Conservation (phyloP, 495 filamentous ascomycete genomes). For the Penicillium steckii region DNA sequence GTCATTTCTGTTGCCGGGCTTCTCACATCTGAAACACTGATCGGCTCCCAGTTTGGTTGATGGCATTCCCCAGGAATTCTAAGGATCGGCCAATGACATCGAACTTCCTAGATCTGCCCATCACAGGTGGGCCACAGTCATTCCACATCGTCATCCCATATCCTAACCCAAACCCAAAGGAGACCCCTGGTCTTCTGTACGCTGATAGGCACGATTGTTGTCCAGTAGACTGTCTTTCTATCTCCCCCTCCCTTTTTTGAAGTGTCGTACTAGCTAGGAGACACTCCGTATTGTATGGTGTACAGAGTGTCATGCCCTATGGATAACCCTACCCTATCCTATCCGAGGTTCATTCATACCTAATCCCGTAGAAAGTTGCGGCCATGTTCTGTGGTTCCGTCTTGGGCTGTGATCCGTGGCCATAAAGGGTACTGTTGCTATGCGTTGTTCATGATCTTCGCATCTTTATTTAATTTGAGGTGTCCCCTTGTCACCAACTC, state of each 20-base stretch:
- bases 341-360: constrained; percentile 1
- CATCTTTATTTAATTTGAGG: constrained; percentile 9
- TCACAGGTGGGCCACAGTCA: constrained; percentile 14
- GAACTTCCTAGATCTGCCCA: constrained; percentile 17
- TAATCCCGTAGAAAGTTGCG: constrained; percentile 3
- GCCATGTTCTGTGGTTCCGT: constrained; percentile 2
- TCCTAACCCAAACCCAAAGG: constrained; percentile 11
- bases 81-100: constrained; percentile 28
- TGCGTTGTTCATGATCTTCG: constrained; percentile 10
- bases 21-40: constrained; percentile 29
- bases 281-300: no score
- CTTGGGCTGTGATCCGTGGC: constrained; percentile 17
- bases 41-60: constrained; percentile 25
- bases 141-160: constrained; percentile 31
- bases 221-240: no score
- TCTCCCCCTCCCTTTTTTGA: no score
- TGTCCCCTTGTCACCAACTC: background rate
- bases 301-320: no score
- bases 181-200: no score
- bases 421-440: no score
- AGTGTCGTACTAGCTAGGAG: no score
- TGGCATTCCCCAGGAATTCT: constrained; percentile 29
- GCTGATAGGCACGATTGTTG: constrained; percentile 20
- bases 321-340: no score
- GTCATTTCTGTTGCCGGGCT: constrained; percentile 12